Percentiles rank a stretch among this genome's conserved stretches.
These are phyloP conservation scores for Bretschneidera sinensis DNA, from an alignment of 345 rosid species.

Conservation along the genomic window DNA sequence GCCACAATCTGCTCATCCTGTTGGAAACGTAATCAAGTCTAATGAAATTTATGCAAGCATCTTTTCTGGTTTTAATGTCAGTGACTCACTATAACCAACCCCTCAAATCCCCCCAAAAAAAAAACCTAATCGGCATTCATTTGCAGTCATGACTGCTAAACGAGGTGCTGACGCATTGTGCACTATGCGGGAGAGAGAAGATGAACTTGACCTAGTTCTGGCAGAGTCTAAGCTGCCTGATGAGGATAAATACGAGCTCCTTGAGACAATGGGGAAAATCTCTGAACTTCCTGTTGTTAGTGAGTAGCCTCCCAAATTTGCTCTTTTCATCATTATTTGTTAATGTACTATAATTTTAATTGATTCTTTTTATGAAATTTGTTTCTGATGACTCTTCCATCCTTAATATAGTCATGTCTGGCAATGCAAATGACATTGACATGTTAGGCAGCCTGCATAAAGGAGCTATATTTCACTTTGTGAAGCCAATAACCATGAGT, in stretches of 20 bases:
- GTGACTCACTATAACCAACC: neutral
- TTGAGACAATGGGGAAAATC: slow-evolving; percentile 29
- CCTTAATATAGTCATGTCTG: slow-evolving; percentile 33
- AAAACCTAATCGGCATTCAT: neutral
- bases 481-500: slow-evolving; percentile 34
- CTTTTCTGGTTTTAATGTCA: neutral
- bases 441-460: slow-evolving; percentile 33
- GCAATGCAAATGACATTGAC: slow-evolving; percentile 16
- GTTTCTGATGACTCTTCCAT: slow-evolving; percentile 10
- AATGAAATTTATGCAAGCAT: too few species aligned
- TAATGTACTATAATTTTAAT: neutral
- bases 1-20: too few species aligned
- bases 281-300: slow-evolving; percentile 42
- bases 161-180: slow-evolving; percentile 31
- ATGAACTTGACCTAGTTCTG: slow-evolving; percentile 38
- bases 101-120: too few species aligned
- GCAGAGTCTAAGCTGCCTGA: slow-evolving; percentile 43
- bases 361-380: neutral
- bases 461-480: slow-evolving; percentile 42
- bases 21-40: too few species aligned
- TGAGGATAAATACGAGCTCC: slow-evolving; percentile 42
- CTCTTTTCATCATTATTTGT: slow-evolving; percentile 1
- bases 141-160: slow-evolving; percentile 41
- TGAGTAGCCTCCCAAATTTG: neutral
- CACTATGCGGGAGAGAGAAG: slow-evolving; percentile 26